Conservation (phyloP, 768 basidiomycete species). For the Mycena chlorophos region DNA sequence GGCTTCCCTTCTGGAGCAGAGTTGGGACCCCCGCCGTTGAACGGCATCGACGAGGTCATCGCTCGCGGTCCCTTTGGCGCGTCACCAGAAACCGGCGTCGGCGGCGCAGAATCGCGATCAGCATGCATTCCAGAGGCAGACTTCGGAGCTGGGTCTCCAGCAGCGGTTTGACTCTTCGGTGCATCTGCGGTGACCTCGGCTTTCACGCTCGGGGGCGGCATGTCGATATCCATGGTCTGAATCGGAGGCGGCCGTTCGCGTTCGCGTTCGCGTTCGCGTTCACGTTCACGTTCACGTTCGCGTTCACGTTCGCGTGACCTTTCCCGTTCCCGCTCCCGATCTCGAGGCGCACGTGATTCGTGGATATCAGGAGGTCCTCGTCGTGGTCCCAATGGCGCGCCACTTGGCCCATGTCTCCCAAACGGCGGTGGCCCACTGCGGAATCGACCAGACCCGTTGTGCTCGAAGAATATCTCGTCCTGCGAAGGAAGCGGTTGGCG, state of each 20-base stretch:
- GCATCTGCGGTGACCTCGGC: background rate
- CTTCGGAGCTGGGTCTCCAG: background rate
- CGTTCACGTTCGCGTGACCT: background rate
- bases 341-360: background rate
- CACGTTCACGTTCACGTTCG: background rate
- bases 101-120: slow-evolving; percentile 7
- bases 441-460: background rate
- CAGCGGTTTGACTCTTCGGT: background rate
- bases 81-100: slow-evolving; percentile 3
- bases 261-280: background rate
- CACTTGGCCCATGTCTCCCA: background rate
- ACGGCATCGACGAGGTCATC: slow-evolving; percentile 13
- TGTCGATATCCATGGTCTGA: background rate
- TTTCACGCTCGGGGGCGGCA: background rate
- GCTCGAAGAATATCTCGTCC: background rate
- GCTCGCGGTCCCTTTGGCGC: slow-evolving; percentile 15
- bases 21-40: too few species aligned
- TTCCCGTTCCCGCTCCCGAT: too few species aligned
- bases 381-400: background rate
- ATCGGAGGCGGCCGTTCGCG: background rate
- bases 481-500: slow-evolving; percentile 18
- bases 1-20: too few species aligned
- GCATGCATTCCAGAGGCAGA: slow-evolving; percentile 19
- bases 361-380: background rate
- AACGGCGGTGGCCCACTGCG: background rate